Base-by-base conservation (phyloP, 441 rosid genomes). In the Brassica balearica region DNA sequence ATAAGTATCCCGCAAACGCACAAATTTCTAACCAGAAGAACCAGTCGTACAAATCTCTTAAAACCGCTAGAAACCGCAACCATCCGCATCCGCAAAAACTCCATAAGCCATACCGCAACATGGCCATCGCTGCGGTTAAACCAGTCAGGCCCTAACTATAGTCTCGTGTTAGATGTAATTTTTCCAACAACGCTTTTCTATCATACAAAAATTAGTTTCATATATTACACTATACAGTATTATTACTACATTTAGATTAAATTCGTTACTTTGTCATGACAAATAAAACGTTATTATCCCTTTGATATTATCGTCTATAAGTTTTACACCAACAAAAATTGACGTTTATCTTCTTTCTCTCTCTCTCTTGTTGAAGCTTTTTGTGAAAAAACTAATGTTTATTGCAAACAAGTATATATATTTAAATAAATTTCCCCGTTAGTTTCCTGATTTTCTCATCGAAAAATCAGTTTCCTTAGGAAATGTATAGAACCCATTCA, bases 311-410 rank as follows among this genome's bases (percentile, higher is more conserved):
- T 29, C 14, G n/a, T 56, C 55, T 71, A 15, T 58, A 67, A 32
- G 32, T 58, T 71, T 22, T 59, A 7, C 56, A 58, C 77, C 68
- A 77, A 77, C 69, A 58, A 78, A 72, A 20, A 48, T 61, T 48
- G 23, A 59, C 34, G 77, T 46, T 72, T 46, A 27, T 71, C 66
- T 15, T 22, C 7, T 71, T 4, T 59, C 32, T 59, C 41, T 38
- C 12, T 56, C 43, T 38, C 43, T 38, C 43, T 61, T 19, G 38
- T 46, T 46, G 14, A 46, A 46, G 55, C 55, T 46, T 46, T 46
- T 46, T 51, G 1, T n/a, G 56, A 51, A 51, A 12, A 51, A 5
- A n/a, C 27, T 25, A 55, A 55, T 55, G 22, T 55, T 7, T 6
- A 55, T 55, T 17, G 15, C 3, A 23, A 61, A 65, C 22, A 78